phyloP scores from a whole-genome alignment of 225 moss, liverwort and hornwort genomes.

The Polytrichum commune region DNA sequence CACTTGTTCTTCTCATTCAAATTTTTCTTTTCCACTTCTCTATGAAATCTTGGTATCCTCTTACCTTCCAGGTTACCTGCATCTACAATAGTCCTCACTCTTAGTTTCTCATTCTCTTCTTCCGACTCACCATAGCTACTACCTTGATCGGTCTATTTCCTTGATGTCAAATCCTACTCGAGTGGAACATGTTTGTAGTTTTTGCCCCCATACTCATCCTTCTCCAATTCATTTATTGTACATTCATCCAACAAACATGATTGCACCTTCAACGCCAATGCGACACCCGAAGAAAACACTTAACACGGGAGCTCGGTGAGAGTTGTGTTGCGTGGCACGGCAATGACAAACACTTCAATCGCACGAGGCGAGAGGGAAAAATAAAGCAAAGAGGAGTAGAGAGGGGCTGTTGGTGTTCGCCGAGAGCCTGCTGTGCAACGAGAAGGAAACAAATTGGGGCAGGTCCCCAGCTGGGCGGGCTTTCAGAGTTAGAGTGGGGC shows the following conservation, averaged over 20 bases:
- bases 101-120: slow-evolving; percentile 13
- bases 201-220: slow-evolving; percentile 11
- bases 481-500: too few relatives aligned
- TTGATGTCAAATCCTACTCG: slow-evolving; percentile 31
- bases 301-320: too few relatives aligned
- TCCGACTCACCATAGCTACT: slow-evolving; percentile 30
- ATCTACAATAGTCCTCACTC: slow-evolving; percentile 4
- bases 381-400: too few relatives aligned
- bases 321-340: too few relatives aligned
- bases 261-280: slow-evolving; percentile 46
- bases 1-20: slow-evolving; percentile 59
- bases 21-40: slow-evolving; percentile 34
- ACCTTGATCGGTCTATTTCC: slow-evolving; percentile 28
- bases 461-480: too few relatives aligned
- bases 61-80: slow-evolving; percentile 17
- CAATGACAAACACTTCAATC: too few relatives aligned
- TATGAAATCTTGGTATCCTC: slow-evolving; percentile 39
- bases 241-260: slow-evolving; percentile 34
- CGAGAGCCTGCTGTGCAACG: too few relatives aligned
- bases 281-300: too few relatives aligned
- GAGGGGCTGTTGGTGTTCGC: too few relatives aligned
- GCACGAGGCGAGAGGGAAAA: too few relatives aligned
- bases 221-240: slow-evolving; percentile 13
- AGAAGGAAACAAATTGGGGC: too few relatives aligned
- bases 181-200: slow-evolving; percentile 14